A percentile compares a stretch with the other conserved stretches of the same genome.
Conservation (phyloP, 2,329 filamentous ascomycete genomes). For the Ophiostoma pallidulum region DNA sequence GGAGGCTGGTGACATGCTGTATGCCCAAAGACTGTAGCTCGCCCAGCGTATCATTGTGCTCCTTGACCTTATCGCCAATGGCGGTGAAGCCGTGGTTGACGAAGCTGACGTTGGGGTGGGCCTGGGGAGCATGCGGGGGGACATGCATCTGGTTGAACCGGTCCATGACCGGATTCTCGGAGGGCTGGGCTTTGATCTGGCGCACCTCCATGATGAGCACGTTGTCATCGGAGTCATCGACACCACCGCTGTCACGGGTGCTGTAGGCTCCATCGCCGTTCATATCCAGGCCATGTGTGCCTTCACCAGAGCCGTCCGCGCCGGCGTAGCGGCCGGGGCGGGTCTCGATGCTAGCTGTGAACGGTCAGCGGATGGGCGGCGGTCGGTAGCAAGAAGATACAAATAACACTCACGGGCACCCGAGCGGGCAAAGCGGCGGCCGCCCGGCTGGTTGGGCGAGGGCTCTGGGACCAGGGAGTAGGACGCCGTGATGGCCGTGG, state of each 20-base stretch:
- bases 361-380: neutral
- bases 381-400: neutral
- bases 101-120: conserved; percentile 19
- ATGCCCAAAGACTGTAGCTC: conserved; percentile 65
- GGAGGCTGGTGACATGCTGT: conserved; percentile 59
- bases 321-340: neutral
- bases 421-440: conserved; percentile 15
- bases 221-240: conserved; percentile 15
- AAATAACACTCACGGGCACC: conserved; percentile 19
- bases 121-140: neutral
- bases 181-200: conserved; percentile 7
- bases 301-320: neutral
- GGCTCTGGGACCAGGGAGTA: neutral
- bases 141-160: neutral
- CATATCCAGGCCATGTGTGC: no score
- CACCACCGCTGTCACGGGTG: neutral
- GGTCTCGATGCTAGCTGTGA: conserved; percentile 24
- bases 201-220: conserved; percentile 23
- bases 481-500: neutral
- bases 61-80: conserved; percentile 54
- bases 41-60: conserved; percentile 55
- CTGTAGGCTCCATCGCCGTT: no score
- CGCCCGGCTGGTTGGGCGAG: neutral
- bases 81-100: conserved; percentile 35
- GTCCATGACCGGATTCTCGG: neutral